A percentile compares a stretch with the other conserved stretches of the same genome.
Evolutionary conservation across 2,329 filamentous ascomycete species (phyloP).

Genomic region (Cladosporium sp.): DNA sequence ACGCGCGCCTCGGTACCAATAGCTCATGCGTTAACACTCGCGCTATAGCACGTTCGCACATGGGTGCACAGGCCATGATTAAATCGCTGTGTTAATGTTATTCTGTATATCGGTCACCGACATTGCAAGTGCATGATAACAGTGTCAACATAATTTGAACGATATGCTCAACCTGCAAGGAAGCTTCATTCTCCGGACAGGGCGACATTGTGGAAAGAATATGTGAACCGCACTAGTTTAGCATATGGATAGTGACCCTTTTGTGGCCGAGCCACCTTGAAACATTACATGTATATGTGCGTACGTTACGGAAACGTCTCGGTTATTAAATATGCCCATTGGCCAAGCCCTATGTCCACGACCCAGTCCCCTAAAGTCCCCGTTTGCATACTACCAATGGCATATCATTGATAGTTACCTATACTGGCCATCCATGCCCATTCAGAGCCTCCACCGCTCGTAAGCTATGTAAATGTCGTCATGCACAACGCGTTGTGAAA

Average conservation of each 20-base stretch:
- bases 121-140: not conserved
- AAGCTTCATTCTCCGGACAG: too few species aligned
- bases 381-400: too few species aligned
- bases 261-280: not conserved
- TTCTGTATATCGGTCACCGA: not conserved
- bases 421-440: too few species aligned
- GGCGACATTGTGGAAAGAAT: too few species aligned
- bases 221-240: too few species aligned
- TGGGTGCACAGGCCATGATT: not conserved
- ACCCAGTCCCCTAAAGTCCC: too few species aligned
- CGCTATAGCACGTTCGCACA: slow-evolving; percentile 5
- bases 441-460: not conserved
- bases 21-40: not conserved
- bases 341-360: too few species aligned
- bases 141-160: too few species aligned
- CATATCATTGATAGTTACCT: too few species aligned
- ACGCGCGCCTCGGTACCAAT: not conserved
- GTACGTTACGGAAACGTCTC: not conserved
- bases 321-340: not conserved
- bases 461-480: not conserved
- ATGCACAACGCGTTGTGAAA: not conserved
- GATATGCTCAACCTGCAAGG: too few species aligned
- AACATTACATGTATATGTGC: slow-evolving; percentile 1
- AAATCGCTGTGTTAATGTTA: not conserved
- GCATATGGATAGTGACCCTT: too few species aligned